These are phyloP conservation scores for Volutella citrinella DNA, from an alignment of 2,329 filamentous ascomycete species.

Conservation along the genomic window DNA sequence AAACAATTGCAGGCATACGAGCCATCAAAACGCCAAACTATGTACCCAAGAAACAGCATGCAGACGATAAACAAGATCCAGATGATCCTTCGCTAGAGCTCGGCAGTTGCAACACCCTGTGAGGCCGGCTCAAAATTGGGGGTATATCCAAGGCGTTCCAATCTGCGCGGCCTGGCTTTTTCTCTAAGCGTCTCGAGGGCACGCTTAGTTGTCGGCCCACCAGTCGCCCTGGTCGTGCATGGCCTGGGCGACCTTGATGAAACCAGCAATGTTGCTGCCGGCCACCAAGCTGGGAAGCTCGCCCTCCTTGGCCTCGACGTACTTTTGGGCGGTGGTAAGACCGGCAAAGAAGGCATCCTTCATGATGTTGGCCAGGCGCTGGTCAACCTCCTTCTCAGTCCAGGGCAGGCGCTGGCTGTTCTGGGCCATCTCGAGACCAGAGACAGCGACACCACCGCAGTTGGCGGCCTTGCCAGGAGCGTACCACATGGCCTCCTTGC, in stretches of 20 bases:
- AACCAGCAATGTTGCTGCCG: constrained; percentile 95
- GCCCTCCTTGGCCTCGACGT: constrained; percentile 73
- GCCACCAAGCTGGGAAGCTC: constrained; percentile 88
- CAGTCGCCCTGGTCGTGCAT: constrained; percentile 98
- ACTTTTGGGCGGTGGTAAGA: constrained; percentile 84
- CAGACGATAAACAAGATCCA: too few species aligned
- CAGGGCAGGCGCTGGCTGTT: constrained; percentile 86
- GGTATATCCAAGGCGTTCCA: too few species aligned
- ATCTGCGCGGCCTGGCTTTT: too few species aligned
- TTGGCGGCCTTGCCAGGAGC: constrained; percentile 96
- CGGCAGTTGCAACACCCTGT: too few species aligned
- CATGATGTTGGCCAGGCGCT: constrained; percentile 92
- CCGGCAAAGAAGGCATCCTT: constrained; percentile 88
- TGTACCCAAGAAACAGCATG: too few species aligned
- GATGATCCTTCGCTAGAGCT: too few species aligned
- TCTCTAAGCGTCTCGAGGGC: constrained; percentile 10
- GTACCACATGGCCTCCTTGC: constrained; percentile 79
- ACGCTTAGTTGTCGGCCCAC: constrained; percentile 48
- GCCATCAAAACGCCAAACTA: too few species aligned
- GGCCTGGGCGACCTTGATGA: constrained; percentile 90
- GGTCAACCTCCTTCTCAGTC: constrained; percentile 87
- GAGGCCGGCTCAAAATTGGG: too few species aligned
- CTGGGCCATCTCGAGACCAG: constrained; percentile 98
- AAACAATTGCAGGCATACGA: too few species aligned
- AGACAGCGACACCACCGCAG: constrained; percentile 95